phyloP scores from a whole-genome alignment of 2,329 filamentous ascomycete genomes.

The Cercospora berteroae region DNA sequence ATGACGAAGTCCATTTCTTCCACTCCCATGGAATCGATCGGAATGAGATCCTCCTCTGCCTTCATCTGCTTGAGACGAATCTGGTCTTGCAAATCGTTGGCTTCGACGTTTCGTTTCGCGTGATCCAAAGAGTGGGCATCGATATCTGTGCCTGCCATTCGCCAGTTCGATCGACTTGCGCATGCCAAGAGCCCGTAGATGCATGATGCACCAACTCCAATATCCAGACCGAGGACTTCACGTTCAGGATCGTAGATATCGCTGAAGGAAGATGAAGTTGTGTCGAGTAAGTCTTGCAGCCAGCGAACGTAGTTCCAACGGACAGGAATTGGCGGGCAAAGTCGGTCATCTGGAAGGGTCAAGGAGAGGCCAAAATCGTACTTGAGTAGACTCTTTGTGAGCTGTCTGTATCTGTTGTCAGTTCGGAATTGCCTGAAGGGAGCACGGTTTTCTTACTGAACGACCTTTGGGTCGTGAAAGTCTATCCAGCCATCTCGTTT shows the following conservation, averaged over 20 bases:
- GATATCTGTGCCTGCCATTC: conserved; percentile 60
- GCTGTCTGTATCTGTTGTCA: conserved; percentile 40
- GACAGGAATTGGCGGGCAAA: conserved; percentile 77
- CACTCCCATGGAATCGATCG: conserved; percentile 56
- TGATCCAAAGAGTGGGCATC: conserved; percentile 67
- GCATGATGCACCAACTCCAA: conserved; percentile 82
- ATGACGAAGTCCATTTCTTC: conserved; percentile 74
- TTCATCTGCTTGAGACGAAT: conserved; percentile 65
- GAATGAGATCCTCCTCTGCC: conserved; percentile 57
- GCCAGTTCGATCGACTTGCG: conserved; percentile 65
- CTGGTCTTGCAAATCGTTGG: conserved; percentile 63
- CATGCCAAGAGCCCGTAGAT: conserved; percentile 88
- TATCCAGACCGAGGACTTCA: conserved; percentile 58
- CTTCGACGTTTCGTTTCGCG: conserved; percentile 64
- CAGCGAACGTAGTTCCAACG: conserved; percentile 84
- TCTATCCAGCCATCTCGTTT: conserved; percentile 61
- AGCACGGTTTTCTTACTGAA: conserved; percentile 56
- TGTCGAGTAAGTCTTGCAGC: conserved; percentile 79
- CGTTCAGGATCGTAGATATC: conserved; percentile 49
- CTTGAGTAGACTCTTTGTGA: conserved; percentile 76
- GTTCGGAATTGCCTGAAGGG: conserved; percentile 54
- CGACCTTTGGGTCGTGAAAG: conserved; percentile 73
- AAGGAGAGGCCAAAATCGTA: conserved; percentile 71
- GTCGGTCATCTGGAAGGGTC: conserved; percentile 69
- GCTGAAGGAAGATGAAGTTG: conserved; percentile 54